phyloP scores from a whole-genome alignment of 805 yeast species.

The Candida pseudofarinosa region DNA sequence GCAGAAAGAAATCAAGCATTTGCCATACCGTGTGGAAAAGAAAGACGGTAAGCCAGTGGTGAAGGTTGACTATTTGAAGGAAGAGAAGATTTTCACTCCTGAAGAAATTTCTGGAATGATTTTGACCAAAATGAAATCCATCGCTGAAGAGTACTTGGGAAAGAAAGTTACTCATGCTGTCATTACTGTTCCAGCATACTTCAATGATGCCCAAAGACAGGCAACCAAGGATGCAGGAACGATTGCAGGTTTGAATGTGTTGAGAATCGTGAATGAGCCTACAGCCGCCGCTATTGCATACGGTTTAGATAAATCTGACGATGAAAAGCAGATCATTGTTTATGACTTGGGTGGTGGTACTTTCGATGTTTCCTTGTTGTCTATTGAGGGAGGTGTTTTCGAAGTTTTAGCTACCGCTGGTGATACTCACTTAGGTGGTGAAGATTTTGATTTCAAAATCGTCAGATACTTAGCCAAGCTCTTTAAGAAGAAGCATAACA shows the following conservation, averaged over 20 bases:
- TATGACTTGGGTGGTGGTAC: slow-evolving; percentile 51
- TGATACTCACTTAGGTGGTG: slow-evolving; percentile 51
- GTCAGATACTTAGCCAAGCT: slow-evolving; percentile 40
- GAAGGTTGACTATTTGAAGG: slow-evolving; percentile 78
- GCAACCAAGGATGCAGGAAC: slow-evolving; percentile 96
- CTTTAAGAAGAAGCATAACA: slow-evolving; percentile 44
- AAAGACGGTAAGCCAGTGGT: slow-evolving; percentile 72
- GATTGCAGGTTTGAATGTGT: slow-evolving; percentile 86
- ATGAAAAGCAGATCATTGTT: slow-evolving; percentile 44
- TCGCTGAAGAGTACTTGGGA: slow-evolving; percentile 46
- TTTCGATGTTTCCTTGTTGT: slow-evolving; percentile 78
- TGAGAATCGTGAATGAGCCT: slow-evolving; percentile 90
- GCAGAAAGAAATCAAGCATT: slow-evolving; percentile 47
- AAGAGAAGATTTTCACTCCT: slow-evolving; percentile 79
- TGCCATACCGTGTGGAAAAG: slow-evolving; percentile 75
- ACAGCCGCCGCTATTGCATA: slow-evolving; percentile 67
- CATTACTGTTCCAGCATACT: slow-evolving; percentile 90
- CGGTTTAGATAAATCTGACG: slow-evolving; percentile 52
- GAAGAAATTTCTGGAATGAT: slow-evolving; percentile 92
- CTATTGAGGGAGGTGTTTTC: slow-evolving; percentile 46
- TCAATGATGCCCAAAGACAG: slow-evolving; percentile 97
- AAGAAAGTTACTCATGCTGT: slow-evolving; percentile 66
- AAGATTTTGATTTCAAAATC: slow-evolving; percentile 44
- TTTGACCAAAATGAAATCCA: slow-evolving; percentile 80
- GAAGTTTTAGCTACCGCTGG: slow-evolving; percentile 48